Evolutionary conservation across 2,329 filamentous ascomycete species (phyloP), one percentile per base, ranked within the genome.

Genomic region (Akanthomyces uredinophilus): DNA sequence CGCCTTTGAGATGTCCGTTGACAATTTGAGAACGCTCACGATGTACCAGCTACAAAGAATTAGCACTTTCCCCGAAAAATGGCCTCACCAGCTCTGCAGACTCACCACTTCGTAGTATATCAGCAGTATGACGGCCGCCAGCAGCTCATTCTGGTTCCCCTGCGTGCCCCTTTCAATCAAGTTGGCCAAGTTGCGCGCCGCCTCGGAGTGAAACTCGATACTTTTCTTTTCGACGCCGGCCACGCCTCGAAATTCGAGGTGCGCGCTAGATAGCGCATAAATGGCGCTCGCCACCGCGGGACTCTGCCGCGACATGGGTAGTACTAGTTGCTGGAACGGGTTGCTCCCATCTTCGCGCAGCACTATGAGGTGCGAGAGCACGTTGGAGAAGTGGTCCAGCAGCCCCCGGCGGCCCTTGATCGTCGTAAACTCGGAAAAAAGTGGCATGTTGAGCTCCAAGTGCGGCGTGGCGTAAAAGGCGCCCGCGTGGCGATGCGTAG

Each of bases 191-290:
- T 82, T 83, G 66, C 84, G 81, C 27, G 87, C 81, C 13, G 85
- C 84, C 68, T 79, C 78, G 63, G 82, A 85, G 65, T 87, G 85
- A 64, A 86, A 87, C 64, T 80, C 79, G 1, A 86, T 72, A 41
- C 84, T 85, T 66, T 80, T 82, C 66, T 87, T 83, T 22, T 74
- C 70, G 24, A 79, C 81, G 32, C 79, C 81, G 29, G 79, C 73
- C 6, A 84, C 74, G 2, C 82, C 83, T 29, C 83, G 75, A 54
- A 84, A 91, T 66, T 94, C 89, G 63, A 96, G 78, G 71, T 96
- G 95, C 63, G 92, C 94, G 62, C 89, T 90, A 0, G 91, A 86
- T 8, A 97, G 78, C 0, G 92, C 92, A 63, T 91, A 92, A 64
- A 97, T 89, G 11, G 92, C 91, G 70, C 95, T 91, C 72, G 90